Conservation (phyloP, 306 rosid species). For the Hippophae gyantsensis region DNA sequence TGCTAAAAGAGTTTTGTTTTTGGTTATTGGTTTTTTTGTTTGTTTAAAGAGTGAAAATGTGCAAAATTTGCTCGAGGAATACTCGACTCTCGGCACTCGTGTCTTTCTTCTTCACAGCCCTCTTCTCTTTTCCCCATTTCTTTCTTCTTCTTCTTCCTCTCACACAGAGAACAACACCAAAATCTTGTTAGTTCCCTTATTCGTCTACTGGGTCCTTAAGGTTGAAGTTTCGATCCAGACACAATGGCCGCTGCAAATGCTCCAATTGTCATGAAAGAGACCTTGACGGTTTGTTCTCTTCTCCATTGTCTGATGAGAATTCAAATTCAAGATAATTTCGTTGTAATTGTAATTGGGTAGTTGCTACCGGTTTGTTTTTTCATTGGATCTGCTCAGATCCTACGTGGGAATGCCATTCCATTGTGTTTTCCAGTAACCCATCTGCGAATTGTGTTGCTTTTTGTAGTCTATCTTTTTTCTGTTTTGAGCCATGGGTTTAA, state of each 20-base stretch:
- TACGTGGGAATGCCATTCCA: slow-evolving; percentile 4
- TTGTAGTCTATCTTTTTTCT: background rate
- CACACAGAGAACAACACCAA: slow-evolving; percentile 4
- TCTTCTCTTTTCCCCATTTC: slow-evolving; percentile 14
- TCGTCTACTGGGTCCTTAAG: slow-evolving; percentile 9
- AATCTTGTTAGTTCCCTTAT: slow-evolving; percentile 11
- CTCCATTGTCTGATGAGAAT: background rate
- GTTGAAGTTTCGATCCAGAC: slow-evolving; percentile 18
- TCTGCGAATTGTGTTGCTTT: slow-evolving; percentile 4
- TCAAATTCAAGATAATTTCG: slow-evolving; percentile 10
- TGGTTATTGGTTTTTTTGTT: too few species aligned
- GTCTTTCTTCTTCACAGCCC: background rate
- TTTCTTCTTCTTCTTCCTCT: slow-evolving; percentile 23
- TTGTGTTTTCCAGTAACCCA: slow-evolving; percentile 10
- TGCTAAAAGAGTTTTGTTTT: too few species aligned
- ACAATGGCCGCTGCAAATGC: slow-evolving; percentile 61
- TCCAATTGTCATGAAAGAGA: slow-evolving; percentile 60
- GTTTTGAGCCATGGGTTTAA: background rate
- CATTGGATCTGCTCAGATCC: slow-evolving; percentile 17
- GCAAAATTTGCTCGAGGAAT: too few species aligned
- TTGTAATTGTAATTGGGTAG: slow-evolving; percentile 1
- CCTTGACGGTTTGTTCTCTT: slow-evolving; percentile 42
- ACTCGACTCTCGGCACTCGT: too few species aligned
- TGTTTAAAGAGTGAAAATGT: too few species aligned
- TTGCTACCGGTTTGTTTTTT: background rate